These are phyloP conservation scores for Saccharomycopsis sp. DNA, from an alignment of 805 yeast species.

Conservation along the genomic window DNA sequence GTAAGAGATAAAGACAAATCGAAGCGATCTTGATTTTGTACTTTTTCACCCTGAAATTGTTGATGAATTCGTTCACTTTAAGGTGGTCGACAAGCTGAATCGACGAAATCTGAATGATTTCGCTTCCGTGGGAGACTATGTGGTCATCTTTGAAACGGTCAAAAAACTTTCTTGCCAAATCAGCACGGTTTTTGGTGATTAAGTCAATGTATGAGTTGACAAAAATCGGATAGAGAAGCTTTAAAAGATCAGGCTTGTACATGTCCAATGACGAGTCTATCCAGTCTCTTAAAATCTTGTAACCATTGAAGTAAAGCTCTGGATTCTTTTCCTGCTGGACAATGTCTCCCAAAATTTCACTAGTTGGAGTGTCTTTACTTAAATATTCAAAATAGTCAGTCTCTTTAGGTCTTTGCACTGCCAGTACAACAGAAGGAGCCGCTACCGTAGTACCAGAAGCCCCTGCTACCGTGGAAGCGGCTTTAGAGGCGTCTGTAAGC, in stretches of 20 bases:
- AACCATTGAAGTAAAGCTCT: constrained; percentile 70
- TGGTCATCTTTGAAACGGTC: constrained; percentile 72
- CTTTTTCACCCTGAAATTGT: constrained; percentile 62
- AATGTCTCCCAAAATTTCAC: constrained; percentile 20
- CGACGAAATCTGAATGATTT: constrained; percentile 63
- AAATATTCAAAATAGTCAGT: constrained; percentile 1
- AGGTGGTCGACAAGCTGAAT: constrained; percentile 76
- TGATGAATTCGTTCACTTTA: constrained; percentile 75
- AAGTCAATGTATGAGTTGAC: constrained; percentile 81
- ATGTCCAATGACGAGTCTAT: constrained; percentile 85
- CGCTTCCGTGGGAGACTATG: constrained; percentile 67
- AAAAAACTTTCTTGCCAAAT: constrained; percentile 67
- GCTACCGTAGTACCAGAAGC: not conserved
- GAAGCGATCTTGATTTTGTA: constrained; percentile 72
- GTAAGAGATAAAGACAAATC: constrained; percentile 74
- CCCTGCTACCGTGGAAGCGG: not conserved
- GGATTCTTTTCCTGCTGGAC: constrained; percentile 47
- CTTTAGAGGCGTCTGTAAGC: constrained; percentile 22
- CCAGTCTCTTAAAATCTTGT: constrained; percentile 77
- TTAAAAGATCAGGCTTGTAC: constrained; percentile 79
- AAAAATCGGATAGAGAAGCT: constrained; percentile 86
- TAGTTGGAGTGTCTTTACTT: constrained; percentile 5
- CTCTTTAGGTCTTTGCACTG: not conserved
- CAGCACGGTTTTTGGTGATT: constrained; percentile 52
- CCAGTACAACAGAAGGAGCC: not conserved